phyloP scores from a whole-genome alignment of 2,329 filamentous ascomycete species.

The Colletotrichum gloeosporioides region DNA sequence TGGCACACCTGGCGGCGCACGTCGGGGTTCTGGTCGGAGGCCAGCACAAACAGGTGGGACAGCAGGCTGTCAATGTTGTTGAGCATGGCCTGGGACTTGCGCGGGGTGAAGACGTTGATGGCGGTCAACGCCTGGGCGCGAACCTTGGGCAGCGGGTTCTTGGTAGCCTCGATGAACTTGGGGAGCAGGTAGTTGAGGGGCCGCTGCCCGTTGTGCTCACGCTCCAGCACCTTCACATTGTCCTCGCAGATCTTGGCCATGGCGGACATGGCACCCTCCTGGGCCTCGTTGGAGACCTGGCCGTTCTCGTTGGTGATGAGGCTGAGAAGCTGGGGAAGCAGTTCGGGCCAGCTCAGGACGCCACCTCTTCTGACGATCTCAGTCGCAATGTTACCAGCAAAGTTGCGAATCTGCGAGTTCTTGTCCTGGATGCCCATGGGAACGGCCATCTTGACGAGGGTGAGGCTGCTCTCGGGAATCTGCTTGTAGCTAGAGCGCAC shows the following conservation, averaged over 20 bases:
- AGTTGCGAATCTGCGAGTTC: slow-evolving; percentile 82
- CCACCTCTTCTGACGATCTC: slow-evolving; percentile 87
- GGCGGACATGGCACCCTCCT: slow-evolving; percentile 93
- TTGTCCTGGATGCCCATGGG: slow-evolving; percentile 82
- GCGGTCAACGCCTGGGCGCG: slow-evolving; percentile 80
- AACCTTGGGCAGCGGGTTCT: slow-evolving; percentile 77
- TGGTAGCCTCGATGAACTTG: slow-evolving; percentile 86
- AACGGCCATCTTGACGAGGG: slow-evolving; percentile 80
- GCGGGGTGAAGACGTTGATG: slow-evolving; percentile 90
- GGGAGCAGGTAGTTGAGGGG: slow-evolving; percentile 89
- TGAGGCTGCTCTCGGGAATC: slow-evolving; percentile 75
- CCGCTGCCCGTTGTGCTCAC: slow-evolving; percentile 85
- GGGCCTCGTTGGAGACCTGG: slow-evolving; percentile 71
- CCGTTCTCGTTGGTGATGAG: slow-evolving; percentile 77
- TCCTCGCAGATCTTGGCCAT: slow-evolving; percentile 97
- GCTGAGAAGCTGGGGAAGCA: slow-evolving; percentile 81
- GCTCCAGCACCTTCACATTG: slow-evolving; percentile 84
- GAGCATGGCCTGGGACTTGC: slow-evolving; percentile 82
- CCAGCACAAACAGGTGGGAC: slow-evolving; percentile 80
- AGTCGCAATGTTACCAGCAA: slow-evolving; percentile 92
- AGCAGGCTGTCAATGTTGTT: slow-evolving; percentile 83
- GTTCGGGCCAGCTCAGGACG: slow-evolving; percentile 87
- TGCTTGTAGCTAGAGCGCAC: slow-evolving; percentile 77
- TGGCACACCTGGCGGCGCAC: slow-evolving; percentile 93
- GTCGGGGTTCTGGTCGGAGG: slow-evolving; percentile 77